These are phyloP conservation scores for Naganishia cerealis DNA, from an alignment of 1,284 basidiomycete genomes.

Conservation along the genomic window DNA sequence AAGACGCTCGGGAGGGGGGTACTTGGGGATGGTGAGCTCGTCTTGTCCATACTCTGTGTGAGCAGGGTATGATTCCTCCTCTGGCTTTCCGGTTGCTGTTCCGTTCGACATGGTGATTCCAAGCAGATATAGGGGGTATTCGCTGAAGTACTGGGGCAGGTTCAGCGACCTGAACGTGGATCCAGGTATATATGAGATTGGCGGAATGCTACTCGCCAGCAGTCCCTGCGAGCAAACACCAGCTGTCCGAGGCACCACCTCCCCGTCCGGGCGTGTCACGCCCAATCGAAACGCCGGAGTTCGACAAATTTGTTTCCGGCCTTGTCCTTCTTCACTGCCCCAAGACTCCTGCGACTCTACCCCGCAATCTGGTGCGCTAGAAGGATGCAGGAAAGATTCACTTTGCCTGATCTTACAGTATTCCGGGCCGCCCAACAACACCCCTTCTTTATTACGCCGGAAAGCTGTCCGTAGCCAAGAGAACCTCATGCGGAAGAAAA, in stretches of 20 bases:
- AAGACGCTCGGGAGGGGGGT: constrained; percentile 71
- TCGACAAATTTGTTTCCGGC: neutral
- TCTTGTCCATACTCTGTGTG: constrained; percentile 36
- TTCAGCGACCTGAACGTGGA: neutral
- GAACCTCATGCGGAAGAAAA: neutral
- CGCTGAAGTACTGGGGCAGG: neutral
- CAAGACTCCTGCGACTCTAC: constrained; percentile 6
- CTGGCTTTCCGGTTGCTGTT: constrained; percentile 6
- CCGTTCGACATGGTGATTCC: constrained; percentile 22
- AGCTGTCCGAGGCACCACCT: too few species aligned
- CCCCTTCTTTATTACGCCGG: neutral
- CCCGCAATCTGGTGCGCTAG: constrained; percentile 1
- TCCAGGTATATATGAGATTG: constrained; percentile 17
- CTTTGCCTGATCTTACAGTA: neutral
- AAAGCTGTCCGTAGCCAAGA: neutral
- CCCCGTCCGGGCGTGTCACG: constrained; percentile 3
- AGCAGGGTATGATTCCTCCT: constrained; percentile 24
- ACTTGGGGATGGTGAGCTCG: constrained; percentile 48
- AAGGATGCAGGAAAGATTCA: neutral
- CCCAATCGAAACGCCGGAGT: constrained; percentile 29
- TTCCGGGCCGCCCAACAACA: neutral
- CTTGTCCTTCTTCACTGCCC: neutral
- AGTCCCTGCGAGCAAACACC: neutral
- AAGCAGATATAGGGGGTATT: constrained; percentile 9
- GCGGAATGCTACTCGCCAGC: constrained; percentile 12